Conservation (phyloP, 176 grass and related monocot species). For the Bothriochloa decipiens region DNA sequence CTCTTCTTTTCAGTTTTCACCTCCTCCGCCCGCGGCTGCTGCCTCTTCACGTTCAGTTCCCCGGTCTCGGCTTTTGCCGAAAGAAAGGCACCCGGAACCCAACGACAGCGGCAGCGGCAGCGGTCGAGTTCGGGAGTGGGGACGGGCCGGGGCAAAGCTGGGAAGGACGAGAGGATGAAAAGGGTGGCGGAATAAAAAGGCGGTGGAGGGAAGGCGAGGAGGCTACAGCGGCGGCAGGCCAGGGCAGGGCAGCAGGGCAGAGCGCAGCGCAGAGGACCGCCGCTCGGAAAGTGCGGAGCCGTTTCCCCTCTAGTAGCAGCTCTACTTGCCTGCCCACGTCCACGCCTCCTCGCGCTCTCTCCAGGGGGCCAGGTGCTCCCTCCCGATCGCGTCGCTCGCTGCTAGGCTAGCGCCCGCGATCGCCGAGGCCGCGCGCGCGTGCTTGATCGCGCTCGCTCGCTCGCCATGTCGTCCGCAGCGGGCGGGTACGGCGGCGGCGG, state of each 20-base stretch:
- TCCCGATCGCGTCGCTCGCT: background rate
- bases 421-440: conserved; percentile 3
- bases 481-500: conserved; percentile 56
- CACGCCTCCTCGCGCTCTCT: conserved; percentile 43
- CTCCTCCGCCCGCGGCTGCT: background rate
- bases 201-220: conserved; percentile 8
- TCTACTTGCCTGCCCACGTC: background rate
- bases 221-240: conserved; percentile 29
- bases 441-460: background rate
- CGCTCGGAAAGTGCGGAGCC: conserved; percentile 74
- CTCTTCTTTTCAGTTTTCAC: background rate
- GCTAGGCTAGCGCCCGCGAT: background rate
- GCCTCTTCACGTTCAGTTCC: background rate
- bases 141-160: conserved; percentile 21
- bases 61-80: conserved; percentile 52
- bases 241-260: background rate
- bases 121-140: background rate
- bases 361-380: conserved; percentile 33
- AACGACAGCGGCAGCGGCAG: background rate
- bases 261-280: conserved; percentile 33
- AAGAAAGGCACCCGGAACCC: conserved; percentile 57
- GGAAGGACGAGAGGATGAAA: conserved; percentile 9
- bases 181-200: conserved; percentile 32
- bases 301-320: conserved; percentile 41
- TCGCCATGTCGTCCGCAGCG: conserved; percentile 70